These are phyloP conservation scores for Aspergillus bridgeri DNA, from an alignment of 495 filamentous ascomycete genomes.

Conservation along the genomic window DNA sequence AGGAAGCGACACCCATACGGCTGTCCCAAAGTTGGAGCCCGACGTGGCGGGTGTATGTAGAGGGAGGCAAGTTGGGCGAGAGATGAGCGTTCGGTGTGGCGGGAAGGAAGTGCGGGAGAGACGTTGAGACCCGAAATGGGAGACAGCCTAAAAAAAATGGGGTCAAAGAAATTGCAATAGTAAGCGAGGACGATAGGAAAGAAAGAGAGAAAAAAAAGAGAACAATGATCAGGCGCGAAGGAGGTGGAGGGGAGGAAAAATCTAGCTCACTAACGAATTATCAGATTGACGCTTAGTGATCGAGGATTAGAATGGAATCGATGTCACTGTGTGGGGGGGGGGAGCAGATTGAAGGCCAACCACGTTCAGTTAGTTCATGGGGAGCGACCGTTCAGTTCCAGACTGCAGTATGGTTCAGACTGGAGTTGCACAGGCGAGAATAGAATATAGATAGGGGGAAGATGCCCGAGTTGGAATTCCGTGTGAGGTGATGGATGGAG, in stretches of 20 bases:
- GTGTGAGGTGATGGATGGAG: too few species aligned
- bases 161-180: not conserved
- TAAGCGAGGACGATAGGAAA: not conserved
- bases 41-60: not conserved
- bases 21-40: constrained; percentile 5
- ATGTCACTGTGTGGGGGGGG: constrained; percentile 26
- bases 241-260: constrained; percentile 4
- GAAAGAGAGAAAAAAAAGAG: not conserved
- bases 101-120: not conserved
- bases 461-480: not conserved
- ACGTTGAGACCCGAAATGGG: not conserved
- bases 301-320: constrained; percentile 27
- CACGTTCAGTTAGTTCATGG: too few species aligned
- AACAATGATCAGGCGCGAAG: not conserved
- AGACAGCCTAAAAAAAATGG: not conserved
- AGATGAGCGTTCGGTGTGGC: not conserved
- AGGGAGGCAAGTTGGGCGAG: constrained; percentile 14
- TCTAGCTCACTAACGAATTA: constrained; percentile 1
- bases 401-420: not conserved
- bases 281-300: constrained; percentile 15
- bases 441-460: not conserved
- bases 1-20: constrained; percentile 35
- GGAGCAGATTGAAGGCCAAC: constrained; percentile 7
- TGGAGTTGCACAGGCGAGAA: not conserved
- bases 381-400: not conserved